Evolutionary conservation across 768 basidiomycete genomes (phyloP), one percentile per base, ranked within the genome.

Genomic region (Rickenella mellea): DNA sequence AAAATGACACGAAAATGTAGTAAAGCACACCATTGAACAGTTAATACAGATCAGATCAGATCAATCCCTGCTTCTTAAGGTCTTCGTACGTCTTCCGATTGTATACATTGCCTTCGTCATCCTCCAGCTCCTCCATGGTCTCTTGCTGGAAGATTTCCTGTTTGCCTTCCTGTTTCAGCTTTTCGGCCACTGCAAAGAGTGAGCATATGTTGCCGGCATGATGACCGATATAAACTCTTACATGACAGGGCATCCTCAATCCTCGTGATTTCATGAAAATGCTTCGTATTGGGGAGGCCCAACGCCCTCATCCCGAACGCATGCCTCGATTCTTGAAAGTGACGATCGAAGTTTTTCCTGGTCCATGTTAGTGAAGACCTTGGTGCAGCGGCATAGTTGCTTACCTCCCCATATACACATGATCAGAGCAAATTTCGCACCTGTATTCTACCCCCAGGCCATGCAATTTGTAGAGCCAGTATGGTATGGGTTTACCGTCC

Each of bases 401-500:
- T 44, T 51, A 84, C 87, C 88, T 76, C 54, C 93, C 93, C 90
- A 94, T 93, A 60, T 97, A 97, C 8, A 92, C 85, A 58, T 85
- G 85, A 58, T 93, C 93, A 11, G 89, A 92, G 58, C 94, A 98
- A 52, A 99, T 94, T 66, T 98, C 94, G 53, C 96, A 99, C 43
- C 81, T 77, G 60, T 97, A 99, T 61, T 94, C 90, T 22, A 96
- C 92, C n/a, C 96, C 96, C 27, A 98, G 71, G 7, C 96, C 96
- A 56, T 99, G 96, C 27, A 99, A 66, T 63, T 98, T 98, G 68
- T 93, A 99, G 41, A 99, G 53, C 93, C 93, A 97, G 57, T 94
- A 97, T 26, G 96, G 96, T 54, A 99, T 99, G 15, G 96, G 96
- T 57, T 98, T 98, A 25, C 94, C 93, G 55, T 99, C 96, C 92